A percentile compares a stretch with the other conserved stretches of the same genome.
phyloP scores from a whole-genome alignment of 352 stramenopile species.

The Globisporangium heterothallicum region DNA sequence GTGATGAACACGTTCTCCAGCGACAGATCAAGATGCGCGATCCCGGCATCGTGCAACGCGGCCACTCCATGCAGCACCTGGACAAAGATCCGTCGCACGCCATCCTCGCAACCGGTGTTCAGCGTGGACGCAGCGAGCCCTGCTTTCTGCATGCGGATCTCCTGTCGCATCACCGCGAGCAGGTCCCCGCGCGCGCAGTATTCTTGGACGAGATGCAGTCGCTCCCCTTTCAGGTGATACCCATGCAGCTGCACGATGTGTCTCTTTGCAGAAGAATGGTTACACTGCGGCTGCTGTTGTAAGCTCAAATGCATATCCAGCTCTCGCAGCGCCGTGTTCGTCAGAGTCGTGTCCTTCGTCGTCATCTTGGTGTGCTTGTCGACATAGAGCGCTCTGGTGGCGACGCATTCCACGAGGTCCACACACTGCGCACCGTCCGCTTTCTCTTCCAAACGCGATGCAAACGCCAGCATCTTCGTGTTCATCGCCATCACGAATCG shows the following conservation, averaged over 20 bases:
- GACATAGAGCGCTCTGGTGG: conserved; percentile 23
- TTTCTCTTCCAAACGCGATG: conserved; percentile 32
- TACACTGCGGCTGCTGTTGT: conserved; percentile 9
- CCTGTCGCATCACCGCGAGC: conserved; percentile 42
- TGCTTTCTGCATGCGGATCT: conserved; percentile 38
- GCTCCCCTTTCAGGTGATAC: conserved; percentile 42
- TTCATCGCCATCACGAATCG: neutral
- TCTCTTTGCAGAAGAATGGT: neutral
- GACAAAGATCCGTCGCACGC: conserved; percentile 34
- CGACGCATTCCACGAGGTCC: conserved; percentile 42
- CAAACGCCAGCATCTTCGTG: neutral
- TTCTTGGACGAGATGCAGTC: conserved; percentile 61
- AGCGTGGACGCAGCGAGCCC: conserved; percentile 25
- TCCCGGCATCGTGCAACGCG: conserved; percentile 77
- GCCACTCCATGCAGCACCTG: conserved; percentile 85
- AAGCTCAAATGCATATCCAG: conserved; percentile 63
- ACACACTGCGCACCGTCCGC: conserved; percentile 34
- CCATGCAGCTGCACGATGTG: conserved; percentile 48
- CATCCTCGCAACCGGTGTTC: conserved; percentile 28
- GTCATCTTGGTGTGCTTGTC: conserved; percentile 64
- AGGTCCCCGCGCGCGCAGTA: conserved; percentile 62
- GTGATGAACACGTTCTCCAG: conserved; percentile 93
- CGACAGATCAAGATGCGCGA: conserved; percentile 92
- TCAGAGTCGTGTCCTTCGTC: conserved; percentile 13
- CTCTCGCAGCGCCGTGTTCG: conserved; percentile 44